A percentile compares a stretch with the other conserved stretches of the same genome.
These are phyloP conservation scores for Diaporthe amygdali DNA, from an alignment of 2,329 filamentous ascomycete species.

Conservation along the genomic window DNA sequence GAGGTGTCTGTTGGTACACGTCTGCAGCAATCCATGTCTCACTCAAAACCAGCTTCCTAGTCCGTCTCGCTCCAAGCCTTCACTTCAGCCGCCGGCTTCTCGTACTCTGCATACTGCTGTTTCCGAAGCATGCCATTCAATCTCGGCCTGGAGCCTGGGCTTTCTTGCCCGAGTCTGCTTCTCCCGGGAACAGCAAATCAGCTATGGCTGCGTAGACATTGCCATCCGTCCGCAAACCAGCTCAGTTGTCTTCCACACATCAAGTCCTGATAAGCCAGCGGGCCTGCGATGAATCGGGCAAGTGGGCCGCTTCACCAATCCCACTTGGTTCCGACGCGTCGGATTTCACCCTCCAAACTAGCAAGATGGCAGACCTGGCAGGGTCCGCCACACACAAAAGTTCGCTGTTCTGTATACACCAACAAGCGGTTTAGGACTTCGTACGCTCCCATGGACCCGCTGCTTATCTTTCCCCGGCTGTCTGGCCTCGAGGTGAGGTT, in stretches of 20 bases:
- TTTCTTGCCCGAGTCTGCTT: background rate
- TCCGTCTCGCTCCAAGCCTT: background rate
- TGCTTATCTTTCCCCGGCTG: background rate
- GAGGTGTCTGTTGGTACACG: conserved; percentile 5
- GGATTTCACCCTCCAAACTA: background rate
- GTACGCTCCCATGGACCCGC: background rate
- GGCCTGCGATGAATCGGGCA: background rate
- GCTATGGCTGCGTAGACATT: background rate
- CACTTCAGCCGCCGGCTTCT: conserved; percentile 1
- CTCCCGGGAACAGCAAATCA: background rate
- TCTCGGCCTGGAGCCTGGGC: background rate
- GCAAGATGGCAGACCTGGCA: background rate
- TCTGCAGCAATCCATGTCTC: conserved; percentile 6
- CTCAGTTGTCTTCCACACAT: background rate
- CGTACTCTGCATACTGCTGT: background rate
- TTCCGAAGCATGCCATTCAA: background rate
- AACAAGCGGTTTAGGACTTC: background rate
- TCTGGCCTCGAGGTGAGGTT: background rate
- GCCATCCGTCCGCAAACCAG: background rate
- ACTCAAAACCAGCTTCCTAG: conserved; percentile 11
- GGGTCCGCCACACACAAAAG: background rate
- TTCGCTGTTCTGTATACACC: background rate
- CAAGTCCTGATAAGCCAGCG: background rate
- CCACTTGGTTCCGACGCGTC: background rate
- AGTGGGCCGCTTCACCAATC: background rate